Conservation (phyloP, 192 early-diverging fungal species). For the Pilaira anomala region DNA sequence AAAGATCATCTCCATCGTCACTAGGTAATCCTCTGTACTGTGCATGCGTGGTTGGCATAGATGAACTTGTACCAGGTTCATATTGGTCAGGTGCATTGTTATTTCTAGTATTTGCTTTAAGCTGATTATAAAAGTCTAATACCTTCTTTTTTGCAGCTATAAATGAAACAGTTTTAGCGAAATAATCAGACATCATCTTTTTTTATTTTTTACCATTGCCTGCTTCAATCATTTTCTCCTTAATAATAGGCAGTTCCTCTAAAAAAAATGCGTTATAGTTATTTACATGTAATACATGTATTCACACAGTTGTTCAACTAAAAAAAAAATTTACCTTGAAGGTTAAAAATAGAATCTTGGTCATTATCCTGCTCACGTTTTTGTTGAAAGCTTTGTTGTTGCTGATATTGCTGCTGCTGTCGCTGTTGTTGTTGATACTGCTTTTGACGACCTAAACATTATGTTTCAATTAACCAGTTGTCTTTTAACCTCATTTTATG, state of each 20-base stretch:
- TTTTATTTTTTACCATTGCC: slow-evolving; percentile 45
- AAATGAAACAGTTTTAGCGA: neutral
- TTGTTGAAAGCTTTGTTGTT: slow-evolving; percentile 36
- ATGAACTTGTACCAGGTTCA: neutral
- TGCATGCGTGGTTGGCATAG: slow-evolving; percentile 21
- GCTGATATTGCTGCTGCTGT: slow-evolving; percentile 36
- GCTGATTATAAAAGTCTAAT: slow-evolving; percentile 50
- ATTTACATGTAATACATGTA: too few species aligned
- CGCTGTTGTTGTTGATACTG: slow-evolving; percentile 13
- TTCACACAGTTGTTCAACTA: too few species aligned
- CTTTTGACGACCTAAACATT: neutral
- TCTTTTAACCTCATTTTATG: slow-evolving; percentile 2
- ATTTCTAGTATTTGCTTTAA: slow-evolving; percentile 35
- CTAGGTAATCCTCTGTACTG: slow-evolving; percentile 32
- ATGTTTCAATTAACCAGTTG: neutral
- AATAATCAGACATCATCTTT: neutral
- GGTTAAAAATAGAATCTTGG: slow-evolving; percentile 31
- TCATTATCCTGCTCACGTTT: slow-evolving; percentile 6
- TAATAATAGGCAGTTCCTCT: slow-evolving; percentile 57
- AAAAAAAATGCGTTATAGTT: slow-evolving; percentile 10
- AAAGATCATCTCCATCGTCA: slow-evolving; percentile 32
- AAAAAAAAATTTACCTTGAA: slow-evolving; percentile 21
- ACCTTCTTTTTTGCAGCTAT: slow-evolving; percentile 60
- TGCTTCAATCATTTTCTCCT: slow-evolving; percentile 53
- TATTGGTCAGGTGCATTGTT: slow-evolving; percentile 11